Percentiles rank a stretch among this genome's conserved stretches.
Conservation (phyloP, 805 yeast species). For the Babjeviella inositovora region DNA sequence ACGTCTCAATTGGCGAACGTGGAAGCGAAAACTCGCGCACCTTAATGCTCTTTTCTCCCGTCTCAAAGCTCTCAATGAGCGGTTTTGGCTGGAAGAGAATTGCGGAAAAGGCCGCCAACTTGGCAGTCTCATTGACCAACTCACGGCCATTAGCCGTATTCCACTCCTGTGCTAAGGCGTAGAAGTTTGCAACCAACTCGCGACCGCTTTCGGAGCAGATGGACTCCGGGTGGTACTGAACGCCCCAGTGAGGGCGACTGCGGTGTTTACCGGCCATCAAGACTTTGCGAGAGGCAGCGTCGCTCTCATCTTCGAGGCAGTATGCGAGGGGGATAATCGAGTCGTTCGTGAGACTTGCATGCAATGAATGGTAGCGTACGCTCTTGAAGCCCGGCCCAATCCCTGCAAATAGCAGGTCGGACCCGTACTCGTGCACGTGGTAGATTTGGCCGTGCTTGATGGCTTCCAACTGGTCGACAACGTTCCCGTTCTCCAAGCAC, state of each 20-base stretch:
- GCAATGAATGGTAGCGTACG: conserved; percentile 83
- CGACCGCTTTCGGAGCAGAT: conserved; percentile 65
- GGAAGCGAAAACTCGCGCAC: too few relatives aligned
- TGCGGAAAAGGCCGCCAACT: too few relatives aligned
- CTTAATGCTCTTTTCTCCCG: conserved; percentile 1
- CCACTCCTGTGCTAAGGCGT: conserved; percentile 22
- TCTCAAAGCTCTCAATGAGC: conserved; percentile 5
- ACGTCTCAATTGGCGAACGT: conserved; percentile 30
- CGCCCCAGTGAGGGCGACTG: conserved; percentile 66
- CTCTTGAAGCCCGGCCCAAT: conserved; percentile 34
- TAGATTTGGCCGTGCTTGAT: conserved; percentile 84
- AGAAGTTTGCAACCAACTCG: conserved; percentile 45
- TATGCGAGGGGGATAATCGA: conserved; percentile 43
- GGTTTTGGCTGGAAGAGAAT: conserved; percentile 7
- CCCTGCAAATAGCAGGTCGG: conserved; percentile 19
- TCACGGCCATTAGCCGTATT: too few relatives aligned
- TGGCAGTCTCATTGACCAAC: too few relatives aligned
- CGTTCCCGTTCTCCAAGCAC: conserved; percentile 44
- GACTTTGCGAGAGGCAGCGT: conserved; percentile 13
- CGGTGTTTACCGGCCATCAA: conserved; percentile 71
- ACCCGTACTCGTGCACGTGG: conserved; percentile 15
- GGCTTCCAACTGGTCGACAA: conserved; percentile 29
- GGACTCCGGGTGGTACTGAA: conserved; percentile 96
- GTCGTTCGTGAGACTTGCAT: conserved; percentile 20
- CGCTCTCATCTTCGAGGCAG: conserved; percentile 24